These are phyloP conservation scores for Eutrema japonicum DNA, from an alignment of 345 rosid species.

Conservation along the genomic window DNA sequence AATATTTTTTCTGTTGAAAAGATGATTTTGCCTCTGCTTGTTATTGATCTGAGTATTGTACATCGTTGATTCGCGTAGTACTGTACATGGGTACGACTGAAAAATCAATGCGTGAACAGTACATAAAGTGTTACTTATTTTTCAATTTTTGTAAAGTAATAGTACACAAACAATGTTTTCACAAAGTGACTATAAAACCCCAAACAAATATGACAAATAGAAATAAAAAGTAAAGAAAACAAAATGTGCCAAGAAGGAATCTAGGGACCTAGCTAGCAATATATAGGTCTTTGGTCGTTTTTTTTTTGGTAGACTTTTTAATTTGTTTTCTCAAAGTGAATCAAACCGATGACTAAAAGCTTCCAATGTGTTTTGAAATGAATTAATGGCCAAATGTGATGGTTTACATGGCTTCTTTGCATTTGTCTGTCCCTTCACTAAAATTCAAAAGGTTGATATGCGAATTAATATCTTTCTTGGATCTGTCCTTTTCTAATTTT, in stretches of 20 bases:
- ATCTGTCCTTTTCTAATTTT: not conserved
- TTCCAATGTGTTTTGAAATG: conserved; percentile 10
- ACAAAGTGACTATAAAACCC: no score
- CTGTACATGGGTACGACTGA: no score
- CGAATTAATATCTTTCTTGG: conserved; percentile 5
- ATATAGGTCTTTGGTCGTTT: conserved; percentile 24
- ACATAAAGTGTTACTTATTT: no score
- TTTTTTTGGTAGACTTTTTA: not conserved
- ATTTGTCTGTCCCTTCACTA: conserved; percentile 24
- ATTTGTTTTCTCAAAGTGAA: conserved; percentile 20
- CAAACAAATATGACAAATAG: not conserved
- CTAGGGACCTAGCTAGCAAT: conserved; percentile 33
- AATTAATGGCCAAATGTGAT: conserved; percentile 5
- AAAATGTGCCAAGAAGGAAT: conserved; percentile 22
- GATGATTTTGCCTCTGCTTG: no score
- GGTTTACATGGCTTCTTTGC: conserved; percentile 29
- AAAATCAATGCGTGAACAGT: no score
- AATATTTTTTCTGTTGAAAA: no score
- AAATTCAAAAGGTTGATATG: conserved; percentile 11
- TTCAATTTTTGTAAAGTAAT: no score
- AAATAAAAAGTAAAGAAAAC: not conserved
- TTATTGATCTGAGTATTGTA: no score
- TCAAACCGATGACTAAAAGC: conserved; percentile 5
- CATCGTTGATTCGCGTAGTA: no score
- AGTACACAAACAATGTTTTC: no score